Percentiles rank a stretch among this genome's conserved stretches.
Conservation (phyloP, 768 basidiomycete genomes). For the Dentipellis sp. region DNA sequence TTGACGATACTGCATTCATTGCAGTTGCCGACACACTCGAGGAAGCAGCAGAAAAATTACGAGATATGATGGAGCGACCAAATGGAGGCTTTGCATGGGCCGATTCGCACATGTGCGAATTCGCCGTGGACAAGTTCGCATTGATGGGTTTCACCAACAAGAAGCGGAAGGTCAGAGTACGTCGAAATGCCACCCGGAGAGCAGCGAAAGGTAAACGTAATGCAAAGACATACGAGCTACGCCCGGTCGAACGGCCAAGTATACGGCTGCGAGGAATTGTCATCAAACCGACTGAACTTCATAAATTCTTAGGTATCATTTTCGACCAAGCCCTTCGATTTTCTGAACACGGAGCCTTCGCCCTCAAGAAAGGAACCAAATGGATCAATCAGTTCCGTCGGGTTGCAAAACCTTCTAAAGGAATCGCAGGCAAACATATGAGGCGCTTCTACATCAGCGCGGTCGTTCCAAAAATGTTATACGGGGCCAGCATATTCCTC, state of each 20-base stretch:
- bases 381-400: conserved; percentile 16
- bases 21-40: conserved; percentile 8
- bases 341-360: conserved; percentile 12
- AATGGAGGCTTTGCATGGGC: conserved; percentile 22
- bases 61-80: neutral
- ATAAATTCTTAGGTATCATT: conserved; percentile 23
- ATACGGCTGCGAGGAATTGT: conserved; percentile 6
- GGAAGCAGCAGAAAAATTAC: conserved; percentile 12
- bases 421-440: conserved; percentile 11
- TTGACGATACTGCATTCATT: neutral
- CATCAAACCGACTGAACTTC: conserved; percentile 12
- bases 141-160: neutral
- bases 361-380: conserved; percentile 16
- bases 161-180: neutral
- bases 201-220: neutral
- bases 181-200: neutral
- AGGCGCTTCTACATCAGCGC: conserved; percentile 20
- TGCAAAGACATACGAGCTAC: neutral
- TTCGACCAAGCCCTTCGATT: conserved; percentile 22
- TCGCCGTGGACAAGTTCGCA: too few species aligned
- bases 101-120: conserved; percentile 17
- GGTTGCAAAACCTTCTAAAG: conserved; percentile 15
- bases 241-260: neutral
- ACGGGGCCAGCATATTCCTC: conserved; percentile 22
- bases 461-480: conserved; percentile 23